Conservation (phyloP, 345 rosid genomes). For the Litchi chinensis region DNA sequence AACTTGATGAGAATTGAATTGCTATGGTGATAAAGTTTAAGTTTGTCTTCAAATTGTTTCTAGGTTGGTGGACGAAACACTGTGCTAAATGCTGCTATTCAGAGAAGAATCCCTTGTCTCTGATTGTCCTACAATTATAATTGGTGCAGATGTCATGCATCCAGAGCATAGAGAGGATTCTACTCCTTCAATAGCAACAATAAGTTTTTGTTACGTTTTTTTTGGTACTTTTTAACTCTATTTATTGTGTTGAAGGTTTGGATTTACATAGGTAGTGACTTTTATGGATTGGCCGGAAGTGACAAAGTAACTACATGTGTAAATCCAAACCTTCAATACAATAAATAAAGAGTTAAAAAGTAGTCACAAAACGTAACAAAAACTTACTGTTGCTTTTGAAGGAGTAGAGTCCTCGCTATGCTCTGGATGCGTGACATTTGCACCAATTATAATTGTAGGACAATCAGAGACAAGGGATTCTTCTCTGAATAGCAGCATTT, state of each 20-base stretch:
- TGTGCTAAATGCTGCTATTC: slow-evolving; percentile 60
- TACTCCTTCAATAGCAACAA: slow-evolving; percentile 84
- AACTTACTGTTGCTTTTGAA: slow-evolving; percentile 79
- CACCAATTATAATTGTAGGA: slow-evolving; percentile 80
- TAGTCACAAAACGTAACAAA: neutral
- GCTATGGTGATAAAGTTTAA: neutral
- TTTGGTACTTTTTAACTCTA: neutral
- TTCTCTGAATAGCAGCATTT: slow-evolving; percentile 50
- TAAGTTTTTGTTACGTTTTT: slow-evolving; percentile 21
- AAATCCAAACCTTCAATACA: slow-evolving; percentile 12
- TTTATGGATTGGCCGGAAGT: too few species aligned
- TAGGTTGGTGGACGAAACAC: slow-evolving; percentile 82
- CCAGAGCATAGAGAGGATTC: slow-evolving; percentile 77
- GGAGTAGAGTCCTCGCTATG: slow-evolving; percentile 79
- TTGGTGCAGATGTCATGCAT: slow-evolving; percentile 88
- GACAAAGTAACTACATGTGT: slow-evolving; percentile 19
- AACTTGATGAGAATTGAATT: neutral
- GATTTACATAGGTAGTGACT: slow-evolving; percentile 14
- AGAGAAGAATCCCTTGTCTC: slow-evolving; percentile 52
- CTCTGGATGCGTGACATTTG: slow-evolving; percentile 76
- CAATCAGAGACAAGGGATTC: slow-evolving; percentile 54
- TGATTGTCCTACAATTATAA: slow-evolving; percentile 64
- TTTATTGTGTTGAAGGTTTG: slow-evolving; percentile 13
- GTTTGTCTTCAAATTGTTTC: neutral
- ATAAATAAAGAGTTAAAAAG: neutral